These are phyloP conservation scores for Wickerhamomyces chambardii DNA, from an alignment of 805 yeast species.

Conservation along the genomic window DNA sequence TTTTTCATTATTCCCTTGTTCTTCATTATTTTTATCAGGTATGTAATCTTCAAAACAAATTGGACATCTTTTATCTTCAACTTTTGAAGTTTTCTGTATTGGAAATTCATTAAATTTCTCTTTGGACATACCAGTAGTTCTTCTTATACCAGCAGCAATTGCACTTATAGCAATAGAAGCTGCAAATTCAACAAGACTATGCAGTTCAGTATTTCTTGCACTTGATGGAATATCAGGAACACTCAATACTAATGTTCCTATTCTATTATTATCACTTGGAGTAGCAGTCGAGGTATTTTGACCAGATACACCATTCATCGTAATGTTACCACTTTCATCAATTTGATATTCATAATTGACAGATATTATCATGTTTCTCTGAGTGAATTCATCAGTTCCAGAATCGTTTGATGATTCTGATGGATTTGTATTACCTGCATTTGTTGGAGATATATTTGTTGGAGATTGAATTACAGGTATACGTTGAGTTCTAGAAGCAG, in stretches of 20 bases:
- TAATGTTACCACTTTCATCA: neutral
- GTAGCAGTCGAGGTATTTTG: neutral
- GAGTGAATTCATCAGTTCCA: neutral
- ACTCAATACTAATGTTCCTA: conserved; percentile 54
- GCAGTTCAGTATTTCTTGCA: conserved; percentile 43
- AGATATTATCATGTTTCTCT: conserved; percentile 28
- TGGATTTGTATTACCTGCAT: neutral
- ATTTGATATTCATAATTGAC: conserved; percentile 26
- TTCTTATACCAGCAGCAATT: conserved; percentile 39
- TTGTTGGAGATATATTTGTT: too few species aligned
- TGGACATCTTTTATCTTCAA: conserved; percentile 37
- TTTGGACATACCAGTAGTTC: conserved; percentile 42
- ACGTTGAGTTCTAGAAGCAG: too few species aligned
- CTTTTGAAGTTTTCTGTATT: conserved; percentile 19
- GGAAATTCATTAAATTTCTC: conserved; percentile 45
- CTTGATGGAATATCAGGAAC: conserved; percentile 59
- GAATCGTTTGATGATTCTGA: neutral
- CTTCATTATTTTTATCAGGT: conserved; percentile 13
- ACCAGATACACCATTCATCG: neutral
- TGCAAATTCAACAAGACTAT: conserved; percentile 54
- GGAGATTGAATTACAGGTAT: too few species aligned
- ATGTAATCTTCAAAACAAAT: conserved; percentile 54
- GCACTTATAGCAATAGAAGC: conserved; percentile 64
- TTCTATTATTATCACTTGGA: conserved; percentile 19
- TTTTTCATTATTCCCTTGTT: conserved; percentile 1